A percentile compares a stretch with the other conserved stretches of the same genome.
Conservation (phyloP, 345 rosid species). For the Melastoma malabathricum region DNA sequence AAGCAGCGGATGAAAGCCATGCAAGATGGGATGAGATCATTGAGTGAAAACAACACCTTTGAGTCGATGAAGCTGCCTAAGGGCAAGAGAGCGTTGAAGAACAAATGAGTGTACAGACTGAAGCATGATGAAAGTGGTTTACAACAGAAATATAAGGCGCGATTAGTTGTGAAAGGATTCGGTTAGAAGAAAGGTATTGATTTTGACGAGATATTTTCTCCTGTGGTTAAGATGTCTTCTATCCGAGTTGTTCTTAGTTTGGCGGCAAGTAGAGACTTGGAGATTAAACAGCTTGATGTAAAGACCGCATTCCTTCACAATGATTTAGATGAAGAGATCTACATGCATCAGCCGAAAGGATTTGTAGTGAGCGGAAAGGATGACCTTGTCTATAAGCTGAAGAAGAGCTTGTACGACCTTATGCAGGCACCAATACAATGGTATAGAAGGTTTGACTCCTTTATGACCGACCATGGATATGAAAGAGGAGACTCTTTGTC, state of each 20-base stretch:
- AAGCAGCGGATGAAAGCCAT: neutral
- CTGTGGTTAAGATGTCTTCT: neutral
- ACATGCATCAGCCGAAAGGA: too few species aligned
- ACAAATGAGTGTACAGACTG: neutral
- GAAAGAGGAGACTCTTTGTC: too few species aligned
- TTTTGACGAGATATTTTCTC: slow-evolving; percentile 3
- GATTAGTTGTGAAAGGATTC: slow-evolving; percentile 2
- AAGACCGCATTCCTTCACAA: neutral
- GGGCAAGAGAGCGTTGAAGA: neutral
- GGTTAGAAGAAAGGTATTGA: slow-evolving; percentile 1
- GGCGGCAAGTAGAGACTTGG: neutral
- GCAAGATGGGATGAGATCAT: neutral
- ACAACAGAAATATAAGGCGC: slow-evolving; percentile 2
- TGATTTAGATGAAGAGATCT: too few species aligned
- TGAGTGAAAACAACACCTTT: neutral
- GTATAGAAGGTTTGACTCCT: too few species aligned
- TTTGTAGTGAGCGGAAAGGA: too few species aligned
- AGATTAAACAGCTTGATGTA: neutral
- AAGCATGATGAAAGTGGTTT: neutral
- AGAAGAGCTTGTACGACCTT: too few species aligned
- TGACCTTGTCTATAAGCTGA: too few species aligned
- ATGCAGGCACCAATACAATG: too few species aligned
- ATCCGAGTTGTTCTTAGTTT: neutral
- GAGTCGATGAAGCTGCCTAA: neutral
- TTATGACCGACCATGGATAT: too few species aligned